Evolutionary conservation across 345 rosid genomes (phyloP), one percentile per base, ranked within the genome.

Genomic region (Rhizophora apiculata): DNA sequence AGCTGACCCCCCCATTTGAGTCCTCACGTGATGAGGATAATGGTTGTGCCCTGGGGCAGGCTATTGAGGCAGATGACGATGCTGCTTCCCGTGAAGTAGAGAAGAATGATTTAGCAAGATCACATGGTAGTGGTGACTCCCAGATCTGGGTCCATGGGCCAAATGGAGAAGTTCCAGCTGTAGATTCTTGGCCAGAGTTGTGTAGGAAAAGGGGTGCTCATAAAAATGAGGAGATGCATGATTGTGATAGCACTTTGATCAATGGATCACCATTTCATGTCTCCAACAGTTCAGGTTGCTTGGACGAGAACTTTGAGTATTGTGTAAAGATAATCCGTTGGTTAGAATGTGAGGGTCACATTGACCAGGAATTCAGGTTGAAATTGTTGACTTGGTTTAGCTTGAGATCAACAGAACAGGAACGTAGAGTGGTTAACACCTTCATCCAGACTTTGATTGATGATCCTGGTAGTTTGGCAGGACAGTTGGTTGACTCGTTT

Each of bases 341-440:
- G 87, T 84, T 96, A 61, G 99, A 96, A 82, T 79, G 96, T 24
- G 90, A 75, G 71, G 97, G 96, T 58, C 86, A 87, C 72, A 87
- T 96, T 3, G 76, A 84, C 60, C 88, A 78, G 79, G 89, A 85
- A 49, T 96, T 96, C 76, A 86, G 99, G 78, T 72, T 90, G 74
- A 96, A 85, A 75, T 82, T 96, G 82, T 75, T 96, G 63, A 92
- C 99, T 46, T 96, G 99, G 99, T 96, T 85, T 81, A 88, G 99
- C 80, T 72, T 92, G 78, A 80, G 93, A 76, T 90, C 99, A 11
- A 86, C 89, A 0, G 87, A 82, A 51, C 96, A 86, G 67, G 97
- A 96, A 72, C 90, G 97, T 18, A 82, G 98, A 58, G 94, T 96
- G 69, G 97, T 96, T 69, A 87, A 85, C 72, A 86, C 93, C 36